Conservation (phyloP, 176 grass and related monocot species). For the Pontederia paniculata region DNA sequence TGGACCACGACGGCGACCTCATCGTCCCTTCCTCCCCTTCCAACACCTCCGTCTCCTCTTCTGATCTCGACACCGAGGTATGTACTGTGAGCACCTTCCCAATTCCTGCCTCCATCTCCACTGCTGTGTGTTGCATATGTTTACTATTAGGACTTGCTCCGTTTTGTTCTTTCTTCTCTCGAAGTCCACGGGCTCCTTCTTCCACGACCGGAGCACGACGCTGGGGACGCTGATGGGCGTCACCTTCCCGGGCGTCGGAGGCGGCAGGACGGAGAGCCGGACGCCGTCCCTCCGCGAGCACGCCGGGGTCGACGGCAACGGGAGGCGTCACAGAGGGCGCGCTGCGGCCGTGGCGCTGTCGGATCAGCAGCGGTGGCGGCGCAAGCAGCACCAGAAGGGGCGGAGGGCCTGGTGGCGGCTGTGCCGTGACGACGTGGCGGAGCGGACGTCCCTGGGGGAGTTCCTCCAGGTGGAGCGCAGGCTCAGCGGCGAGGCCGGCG, state of each 20-base stretch:
- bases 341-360: not conserved
- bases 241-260: constrained; percentile 30
- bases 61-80: constrained; percentile 98
- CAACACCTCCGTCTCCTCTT: constrained; percentile 74
- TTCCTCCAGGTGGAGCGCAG: constrained; percentile 76
- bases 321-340: not conserved
- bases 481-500: constrained; percentile 38
- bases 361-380: constrained; percentile 2
- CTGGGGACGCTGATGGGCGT: constrained; percentile 98
- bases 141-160: not conserved
- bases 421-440: constrained; percentile 30
- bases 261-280: not conserved
- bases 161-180: not conserved
- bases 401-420: constrained; percentile 70
- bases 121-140: not conserved
- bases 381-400: constrained; percentile 17
- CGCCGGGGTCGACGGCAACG: not conserved
- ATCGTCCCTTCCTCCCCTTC: constrained; percentile 70
- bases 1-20: constrained; percentile 60
- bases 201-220: constrained; percentile 81
- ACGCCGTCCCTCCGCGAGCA: not conserved
- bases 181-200: constrained; percentile 96
- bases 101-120: too few relatives aligned
- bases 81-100: not conserved
- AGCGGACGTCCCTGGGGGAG: constrained; percentile 51